A percentile compares a stretch with the other conserved stretches of the same genome.
Evolutionary conservation across 768 basidiomycete genomes (phyloP).

Genomic region (Leucogyrophana mollusca): DNA sequence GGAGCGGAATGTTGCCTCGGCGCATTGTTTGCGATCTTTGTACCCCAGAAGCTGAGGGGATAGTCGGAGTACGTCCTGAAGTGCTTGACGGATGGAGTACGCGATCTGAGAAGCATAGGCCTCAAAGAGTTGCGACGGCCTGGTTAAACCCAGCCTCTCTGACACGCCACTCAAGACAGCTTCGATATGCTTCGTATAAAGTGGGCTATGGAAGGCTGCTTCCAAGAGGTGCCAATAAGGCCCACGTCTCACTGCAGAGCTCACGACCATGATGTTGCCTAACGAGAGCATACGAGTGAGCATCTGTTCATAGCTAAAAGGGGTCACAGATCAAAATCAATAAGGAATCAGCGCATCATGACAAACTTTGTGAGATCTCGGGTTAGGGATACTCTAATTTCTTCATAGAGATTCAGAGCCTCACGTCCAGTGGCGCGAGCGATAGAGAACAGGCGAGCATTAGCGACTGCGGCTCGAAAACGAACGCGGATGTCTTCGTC

Average conservation of each 20-base stretch:
- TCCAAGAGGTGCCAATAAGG: conserved; percentile 91
- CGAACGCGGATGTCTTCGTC: conserved; percentile 86
- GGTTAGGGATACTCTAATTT: conserved; percentile 45
- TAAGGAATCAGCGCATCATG: background rate
- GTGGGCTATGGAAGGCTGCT: conserved; percentile 39
- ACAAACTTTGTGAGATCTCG: conserved; percentile 51
- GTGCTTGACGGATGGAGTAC: conserved; percentile 53
- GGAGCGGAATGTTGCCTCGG: conserved; percentile 60
- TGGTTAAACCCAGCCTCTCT: conserved; percentile 60
- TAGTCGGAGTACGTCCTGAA: conserved; percentile 55
- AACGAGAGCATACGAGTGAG: conserved; percentile 69
- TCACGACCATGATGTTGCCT: conserved; percentile 77
- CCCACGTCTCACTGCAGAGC: conserved; percentile 72
- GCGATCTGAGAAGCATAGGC: conserved; percentile 79
- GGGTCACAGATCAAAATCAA: conserved; percentile 1
- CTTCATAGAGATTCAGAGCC: conserved; percentile 42
- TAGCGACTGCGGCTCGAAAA: conserved; percentile 67
- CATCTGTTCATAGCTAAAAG: conserved; percentile 67
- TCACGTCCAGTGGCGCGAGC: conserved; percentile 34
- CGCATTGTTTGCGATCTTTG: conserved; percentile 60
- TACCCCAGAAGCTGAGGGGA: conserved; percentile 80
- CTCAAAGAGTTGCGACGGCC: conserved; percentile 65
- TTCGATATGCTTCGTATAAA: conserved; percentile 34
- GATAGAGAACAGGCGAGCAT: conserved; percentile 54
- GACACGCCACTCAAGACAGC: conserved; percentile 63